Base-by-base conservation (phyloP, 352 stramenopile species). In the Globisporangium perplexum region DNA sequence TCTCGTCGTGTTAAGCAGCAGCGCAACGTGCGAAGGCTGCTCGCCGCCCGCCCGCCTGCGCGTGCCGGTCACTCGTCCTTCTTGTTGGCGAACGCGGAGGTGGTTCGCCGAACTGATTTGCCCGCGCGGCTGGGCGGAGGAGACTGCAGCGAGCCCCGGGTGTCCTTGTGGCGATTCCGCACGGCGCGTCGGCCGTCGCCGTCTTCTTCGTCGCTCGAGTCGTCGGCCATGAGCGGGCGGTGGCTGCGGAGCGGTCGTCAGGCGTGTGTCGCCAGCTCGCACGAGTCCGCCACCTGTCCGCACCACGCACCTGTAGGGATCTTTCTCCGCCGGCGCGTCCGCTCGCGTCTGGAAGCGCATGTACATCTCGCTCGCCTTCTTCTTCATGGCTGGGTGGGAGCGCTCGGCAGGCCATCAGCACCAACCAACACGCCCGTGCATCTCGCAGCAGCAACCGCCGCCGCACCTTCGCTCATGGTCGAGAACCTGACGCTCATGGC, bases 301-400 rank as follows among this genome's bases (percentile, higher is more conserved):
- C 24, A 14, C 36, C 36, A 35, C 58, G 49, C 53, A 90, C 79
- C 68, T 91, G 57, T 88, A 84, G 0, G 75, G 74, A 45, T 93
- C 80, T 56, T 66, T 68, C 57, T 69, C 65, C 0, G 65, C 54
- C 10, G 65, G 63, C 12, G 76, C 59, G 17, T 88, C 75, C 18
- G 69, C 73, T 22, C 79, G 71, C 47, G 80, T 86, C 66, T 91
- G 82, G 65, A 91, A 92, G 46, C 74, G 81, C 66, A 85, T 67
- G 62, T 92, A 94, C 76, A 90, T 86, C 20, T 90, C 73, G 45
- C 87, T 69, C 59, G 86, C 86, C 58, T 88, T 88, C 62, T 63
- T 74, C 58, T 89, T 89, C 72, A 89, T 88, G 8, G 59, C 83
- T 94, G 50, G 20, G 55, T 17, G 36, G 44, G 22, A 54, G 83